These are phyloP conservation scores for Beauveria rudraprayagi DNA, from an alignment of 2,329 filamentous ascomycete species.

Conservation along the genomic window DNA sequence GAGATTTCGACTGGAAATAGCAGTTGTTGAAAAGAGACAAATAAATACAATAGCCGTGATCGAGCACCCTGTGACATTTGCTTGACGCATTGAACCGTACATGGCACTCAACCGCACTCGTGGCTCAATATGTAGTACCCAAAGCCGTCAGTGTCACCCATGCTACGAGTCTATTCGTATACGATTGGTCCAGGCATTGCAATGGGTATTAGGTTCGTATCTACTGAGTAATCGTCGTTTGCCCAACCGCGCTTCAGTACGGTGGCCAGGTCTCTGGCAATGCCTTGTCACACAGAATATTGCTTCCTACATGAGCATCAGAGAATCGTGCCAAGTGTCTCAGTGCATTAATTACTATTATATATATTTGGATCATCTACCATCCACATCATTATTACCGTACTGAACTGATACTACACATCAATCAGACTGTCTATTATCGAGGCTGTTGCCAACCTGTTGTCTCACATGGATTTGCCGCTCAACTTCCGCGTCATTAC, in stretches of 20 bases:
- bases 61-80: not conserved
- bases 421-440: not conserved
- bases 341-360: not conserved
- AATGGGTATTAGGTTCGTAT: too few relatives aligned
- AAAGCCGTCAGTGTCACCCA: not conserved
- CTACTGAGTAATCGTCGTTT: too few relatives aligned
- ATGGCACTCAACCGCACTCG: not conserved
- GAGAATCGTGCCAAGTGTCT: not conserved
- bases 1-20: too few relatives aligned
- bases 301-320: not conserved
- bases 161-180: not conserved
- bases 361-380: not conserved
- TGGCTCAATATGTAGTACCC: not conserved
- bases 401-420: not conserved
- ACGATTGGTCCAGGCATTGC: too few relatives aligned
- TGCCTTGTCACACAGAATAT: not conserved
- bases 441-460: not conserved
- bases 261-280: not conserved
- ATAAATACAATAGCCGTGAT: too few relatives aligned
- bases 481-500: conserved; percentile 63
- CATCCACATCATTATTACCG: not conserved
- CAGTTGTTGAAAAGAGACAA: too few relatives aligned
- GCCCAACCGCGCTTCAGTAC: too few relatives aligned
- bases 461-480: conserved; percentile 21
- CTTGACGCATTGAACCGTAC: too few relatives aligned